A percentile compares a stretch with the other conserved stretches of the same genome.
These are phyloP conservation scores for Leccinum uliginosum DNA, from an alignment of 768 basidiomycete species.

Conservation along the genomic window DNA sequence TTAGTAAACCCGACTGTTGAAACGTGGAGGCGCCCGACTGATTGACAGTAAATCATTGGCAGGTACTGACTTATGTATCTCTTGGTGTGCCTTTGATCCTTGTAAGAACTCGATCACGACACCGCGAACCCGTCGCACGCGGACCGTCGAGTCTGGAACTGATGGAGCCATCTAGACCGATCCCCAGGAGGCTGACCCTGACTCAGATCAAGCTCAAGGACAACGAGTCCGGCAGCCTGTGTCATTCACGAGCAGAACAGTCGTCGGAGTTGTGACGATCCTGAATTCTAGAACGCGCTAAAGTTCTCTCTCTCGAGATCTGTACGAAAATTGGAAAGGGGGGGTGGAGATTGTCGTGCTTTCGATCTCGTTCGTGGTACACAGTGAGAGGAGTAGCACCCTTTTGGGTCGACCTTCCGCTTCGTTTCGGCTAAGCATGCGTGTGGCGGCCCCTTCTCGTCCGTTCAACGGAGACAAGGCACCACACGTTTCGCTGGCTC, in stretches of 20 bases:
- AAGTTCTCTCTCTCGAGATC: background rate
- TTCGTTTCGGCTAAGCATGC: background rate
- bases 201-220: background rate
- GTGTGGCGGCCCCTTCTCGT: background rate
- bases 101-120: background rate
- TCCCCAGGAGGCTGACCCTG: background rate
- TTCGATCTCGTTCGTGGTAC: background rate
- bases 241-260: background rate
- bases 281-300: background rate
- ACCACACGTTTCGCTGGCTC: background rate
- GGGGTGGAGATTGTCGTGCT: background rate
- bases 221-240: rapidly evolving
- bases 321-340: background rate
- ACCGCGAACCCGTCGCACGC: background rate
- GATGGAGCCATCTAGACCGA: background rate
- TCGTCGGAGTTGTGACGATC: background rate
- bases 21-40: background rate
- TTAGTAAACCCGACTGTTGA: background rate
- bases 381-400: background rate
- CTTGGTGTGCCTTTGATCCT: background rate
- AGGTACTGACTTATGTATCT: background rate
- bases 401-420: background rate
- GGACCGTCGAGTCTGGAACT: background rate
- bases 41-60: background rate
- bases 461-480: background rate